phyloP scores from a whole-genome alignment of 768 basidiomycete species.

The Sarcodon sp. region DNA sequence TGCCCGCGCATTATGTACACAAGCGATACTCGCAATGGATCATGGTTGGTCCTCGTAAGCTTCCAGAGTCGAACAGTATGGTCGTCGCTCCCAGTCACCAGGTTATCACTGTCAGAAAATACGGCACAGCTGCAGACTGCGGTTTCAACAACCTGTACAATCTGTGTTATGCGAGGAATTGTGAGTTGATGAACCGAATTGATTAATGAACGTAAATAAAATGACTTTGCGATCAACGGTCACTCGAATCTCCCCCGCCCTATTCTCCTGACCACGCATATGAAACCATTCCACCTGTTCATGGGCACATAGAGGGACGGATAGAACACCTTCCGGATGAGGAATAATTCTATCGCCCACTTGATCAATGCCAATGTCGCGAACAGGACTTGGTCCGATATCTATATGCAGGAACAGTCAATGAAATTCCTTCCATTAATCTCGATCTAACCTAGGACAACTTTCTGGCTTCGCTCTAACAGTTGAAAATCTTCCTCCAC shows the following conservation, averaged over 20 bases:
- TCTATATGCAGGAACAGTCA: conserved; percentile 19
- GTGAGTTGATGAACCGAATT: conserved; percentile 1
- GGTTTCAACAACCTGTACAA: conserved; percentile 68
- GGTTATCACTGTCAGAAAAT: conserved; percentile 60
- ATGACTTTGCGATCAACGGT: conserved; percentile 49
- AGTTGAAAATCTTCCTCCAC: conserved; percentile 76
- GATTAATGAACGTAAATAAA: neutral
- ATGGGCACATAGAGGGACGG: conserved; percentile 44
- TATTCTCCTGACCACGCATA: conserved; percentile 8
- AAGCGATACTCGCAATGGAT: conserved; percentile 23
- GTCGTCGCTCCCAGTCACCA: conserved; percentile 75
- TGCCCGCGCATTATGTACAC: conserved; percentile 78
- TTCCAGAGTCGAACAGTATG: conserved; percentile 81
- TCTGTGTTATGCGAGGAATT: conserved; percentile 20
- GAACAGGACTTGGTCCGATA: conserved; percentile 34
- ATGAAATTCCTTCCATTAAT: neutral
- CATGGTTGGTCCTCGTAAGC: conserved; percentile 26
- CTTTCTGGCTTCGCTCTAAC: conserved; percentile 41
- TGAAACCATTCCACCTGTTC: conserved; percentile 62
- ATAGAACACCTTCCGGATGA: conserved; percentile 43
- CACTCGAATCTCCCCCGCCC: conserved; percentile 44
- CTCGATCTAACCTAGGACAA: conserved; percentile 40
- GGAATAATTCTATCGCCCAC: conserved; percentile 50
- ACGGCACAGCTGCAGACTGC: conserved; percentile 59
- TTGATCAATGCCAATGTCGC: conserved; percentile 41